These are phyloP conservation scores for Diaporthe vexans DNA, from an alignment of 2,329 filamentous ascomycete species.

Conservation along the genomic window DNA sequence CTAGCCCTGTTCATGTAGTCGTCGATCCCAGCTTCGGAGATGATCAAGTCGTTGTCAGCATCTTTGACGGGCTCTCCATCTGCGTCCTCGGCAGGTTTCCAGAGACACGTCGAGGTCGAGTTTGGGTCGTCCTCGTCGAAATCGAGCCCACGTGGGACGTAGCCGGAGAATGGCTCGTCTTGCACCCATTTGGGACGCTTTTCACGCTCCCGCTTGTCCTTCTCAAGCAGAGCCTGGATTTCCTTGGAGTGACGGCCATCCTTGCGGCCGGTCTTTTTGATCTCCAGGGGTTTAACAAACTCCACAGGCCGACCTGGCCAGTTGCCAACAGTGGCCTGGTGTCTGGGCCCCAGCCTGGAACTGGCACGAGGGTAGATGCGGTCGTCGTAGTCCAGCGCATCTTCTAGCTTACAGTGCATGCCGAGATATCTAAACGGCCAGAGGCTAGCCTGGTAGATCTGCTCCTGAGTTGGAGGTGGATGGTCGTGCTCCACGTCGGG, in stretches of 20 bases:
- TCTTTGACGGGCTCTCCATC: conserved; percentile 32
- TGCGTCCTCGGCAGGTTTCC: conserved; percentile 74
- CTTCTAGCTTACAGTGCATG: conserved; percentile 94
- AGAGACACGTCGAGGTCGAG: conserved; percentile 82
- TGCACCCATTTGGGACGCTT: conserved; percentile 93
- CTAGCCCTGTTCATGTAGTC: conserved; percentile 82
- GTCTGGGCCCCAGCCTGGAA: conserved; percentile 89
- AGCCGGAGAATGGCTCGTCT: conserved; percentile 86
- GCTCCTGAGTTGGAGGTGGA: conserved; percentile 80
- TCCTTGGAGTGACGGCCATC: conserved; percentile 85
- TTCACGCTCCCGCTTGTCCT: conserved; percentile 83
- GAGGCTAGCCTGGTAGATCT: conserved; percentile 91
- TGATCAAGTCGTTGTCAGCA: conserved; percentile 49
- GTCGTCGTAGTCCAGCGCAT: conserved; percentile 96
- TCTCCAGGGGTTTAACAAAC: conserved; percentile 88
- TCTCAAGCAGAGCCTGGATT: conserved; percentile 81
- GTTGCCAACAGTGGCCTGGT: conserved; percentile 86
- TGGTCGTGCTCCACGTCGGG: conserved; percentile 72
- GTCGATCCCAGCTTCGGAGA: conserved; percentile 66
- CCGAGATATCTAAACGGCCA: conserved; percentile 98
- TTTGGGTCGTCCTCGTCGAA: conserved; percentile 76
- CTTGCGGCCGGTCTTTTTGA: conserved; percentile 86
- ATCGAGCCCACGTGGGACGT: conserved; percentile 87
- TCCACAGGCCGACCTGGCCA: conserved; percentile 93
- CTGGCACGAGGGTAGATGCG: conserved; percentile 96